Evolutionary conservation across 768 basidiomycete genomes (phyloP).

Genomic region (Podaxis rugospora): DNA sequence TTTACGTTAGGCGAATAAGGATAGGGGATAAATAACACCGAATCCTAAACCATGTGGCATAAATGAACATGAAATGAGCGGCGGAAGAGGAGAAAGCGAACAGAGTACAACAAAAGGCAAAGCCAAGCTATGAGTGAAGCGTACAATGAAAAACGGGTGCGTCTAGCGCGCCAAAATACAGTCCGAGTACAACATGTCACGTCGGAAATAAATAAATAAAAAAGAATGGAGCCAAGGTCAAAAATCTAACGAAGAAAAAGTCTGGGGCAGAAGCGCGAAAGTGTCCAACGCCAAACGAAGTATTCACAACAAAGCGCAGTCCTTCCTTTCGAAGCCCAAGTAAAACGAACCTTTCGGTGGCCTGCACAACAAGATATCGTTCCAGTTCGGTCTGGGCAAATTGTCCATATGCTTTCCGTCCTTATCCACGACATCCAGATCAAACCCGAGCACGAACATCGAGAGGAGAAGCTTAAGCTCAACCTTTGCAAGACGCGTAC

Average conservation of each 20-base stretch:
- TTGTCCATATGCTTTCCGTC: constrained; percentile 38
- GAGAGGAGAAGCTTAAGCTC: constrained; percentile 70
- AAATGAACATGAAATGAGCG: neutral
- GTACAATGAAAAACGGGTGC: neutral
- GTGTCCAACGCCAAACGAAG: neutral
- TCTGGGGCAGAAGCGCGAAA: neutral
- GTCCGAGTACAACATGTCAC: neutral
- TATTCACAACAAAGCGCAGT: constrained; percentile 28
- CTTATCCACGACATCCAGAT: constrained; percentile 52
- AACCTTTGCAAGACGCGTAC: constrained; percentile 69
- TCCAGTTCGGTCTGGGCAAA: constrained; percentile 70
- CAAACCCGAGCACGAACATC: constrained; percentile 63
- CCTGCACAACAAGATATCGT: constrained; percentile 66
- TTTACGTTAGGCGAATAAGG: constrained; percentile 7
- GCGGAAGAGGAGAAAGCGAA: neutral
- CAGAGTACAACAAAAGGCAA: neutral
- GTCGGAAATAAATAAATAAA: neutral
- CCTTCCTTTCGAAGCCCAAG: constrained; percentile 42
- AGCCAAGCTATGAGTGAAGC: neutral
- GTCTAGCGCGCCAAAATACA: neutral
- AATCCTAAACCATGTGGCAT: neutral
- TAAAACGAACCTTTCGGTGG: constrained; percentile 53
- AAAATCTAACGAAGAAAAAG: neutral
- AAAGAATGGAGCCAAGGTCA: neutral
- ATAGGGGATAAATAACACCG: constrained; percentile 7